These are phyloP conservation scores for Rhipidocladum racemiflorum DNA, from an alignment of 176 grass and related monocot genomes.

Conservation along the genomic window DNA sequence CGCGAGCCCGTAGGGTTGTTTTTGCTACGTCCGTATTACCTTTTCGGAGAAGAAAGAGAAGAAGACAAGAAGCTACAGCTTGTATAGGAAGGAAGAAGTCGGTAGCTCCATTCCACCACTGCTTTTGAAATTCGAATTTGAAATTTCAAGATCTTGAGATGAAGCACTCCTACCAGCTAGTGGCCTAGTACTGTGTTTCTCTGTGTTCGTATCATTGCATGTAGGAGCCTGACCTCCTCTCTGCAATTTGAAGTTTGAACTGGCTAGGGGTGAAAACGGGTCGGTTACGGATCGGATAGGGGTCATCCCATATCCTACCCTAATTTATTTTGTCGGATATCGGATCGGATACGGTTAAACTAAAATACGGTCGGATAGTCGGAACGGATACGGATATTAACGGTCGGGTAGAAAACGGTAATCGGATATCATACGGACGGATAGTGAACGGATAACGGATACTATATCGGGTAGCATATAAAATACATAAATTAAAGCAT, in stretches of 20 bases:
- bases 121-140: conserved; percentile 4
- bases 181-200: not conserved
- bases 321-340: no score
- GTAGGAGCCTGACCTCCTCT: not conserved
- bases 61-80: conserved; percentile 14
- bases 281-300: no score
- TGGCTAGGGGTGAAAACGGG: no score
- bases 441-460: no score
- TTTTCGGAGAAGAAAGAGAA: conserved; percentile 36
- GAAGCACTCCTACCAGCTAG: not conserved
- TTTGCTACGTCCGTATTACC: not conserved
- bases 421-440: no score
- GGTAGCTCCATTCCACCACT: not conserved
- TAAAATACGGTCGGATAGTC: no score
- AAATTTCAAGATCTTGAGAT: not conserved
- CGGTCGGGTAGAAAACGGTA: no score
- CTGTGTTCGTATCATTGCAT: not conserved
- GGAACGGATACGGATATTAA: no score
- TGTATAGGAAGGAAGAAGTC: conserved; percentile 20
- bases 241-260: not conserved
- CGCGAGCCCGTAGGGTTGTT: not conserved
- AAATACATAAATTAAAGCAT: no score
- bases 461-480: no score
- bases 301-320: no score
- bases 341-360: no score